A percentile compares a stretch with the other conserved stretches of the same genome.
These are phyloP conservation scores for Arthrobotrys pseudoclavata DNA, from an alignment of 2,329 filamentous ascomycete species.

Conservation along the genomic window DNA sequence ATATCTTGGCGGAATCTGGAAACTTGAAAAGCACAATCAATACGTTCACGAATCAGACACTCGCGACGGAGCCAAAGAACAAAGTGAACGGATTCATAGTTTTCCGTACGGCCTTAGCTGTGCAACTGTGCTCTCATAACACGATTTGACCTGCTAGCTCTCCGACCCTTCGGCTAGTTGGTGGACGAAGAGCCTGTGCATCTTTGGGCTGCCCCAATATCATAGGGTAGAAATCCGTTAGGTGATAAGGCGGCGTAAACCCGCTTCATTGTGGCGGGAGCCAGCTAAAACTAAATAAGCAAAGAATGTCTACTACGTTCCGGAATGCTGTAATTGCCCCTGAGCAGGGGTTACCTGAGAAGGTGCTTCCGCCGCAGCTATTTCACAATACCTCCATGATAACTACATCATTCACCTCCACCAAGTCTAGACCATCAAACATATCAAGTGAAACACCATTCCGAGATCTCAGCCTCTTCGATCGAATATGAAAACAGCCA, in stretches of 20 bases:
- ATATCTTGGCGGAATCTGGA: no score
- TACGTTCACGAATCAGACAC: no score
- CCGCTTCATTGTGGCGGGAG: background rate
- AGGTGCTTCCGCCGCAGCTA: background rate
- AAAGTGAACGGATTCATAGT: no score
- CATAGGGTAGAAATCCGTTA: no score
- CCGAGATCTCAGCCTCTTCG: background rate
- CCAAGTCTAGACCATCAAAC: background rate
- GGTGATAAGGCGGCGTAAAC: background rate
- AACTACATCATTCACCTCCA: background rate
- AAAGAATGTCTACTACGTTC: conserved; percentile 4
- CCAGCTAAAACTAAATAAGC: background rate
- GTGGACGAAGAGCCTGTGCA: no score
- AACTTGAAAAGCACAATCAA: no score
- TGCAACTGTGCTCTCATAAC: no score
- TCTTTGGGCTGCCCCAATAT: no score
- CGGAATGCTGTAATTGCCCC: conserved; percentile 5
- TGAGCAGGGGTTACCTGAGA: background rate
- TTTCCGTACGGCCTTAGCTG: no score
- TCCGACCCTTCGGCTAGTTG: no score
- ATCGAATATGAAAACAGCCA: conserved; percentile 11
- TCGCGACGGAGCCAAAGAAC: no score
- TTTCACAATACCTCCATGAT: background rate
- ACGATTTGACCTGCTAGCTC: no score
- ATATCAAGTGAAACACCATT: background rate